A percentile compares a stretch with the other conserved stretches of the same genome.
Evolutionary conservation across 2,329 filamentous ascomycete species (phyloP).

Genomic region (Beauveria australis): DNA sequence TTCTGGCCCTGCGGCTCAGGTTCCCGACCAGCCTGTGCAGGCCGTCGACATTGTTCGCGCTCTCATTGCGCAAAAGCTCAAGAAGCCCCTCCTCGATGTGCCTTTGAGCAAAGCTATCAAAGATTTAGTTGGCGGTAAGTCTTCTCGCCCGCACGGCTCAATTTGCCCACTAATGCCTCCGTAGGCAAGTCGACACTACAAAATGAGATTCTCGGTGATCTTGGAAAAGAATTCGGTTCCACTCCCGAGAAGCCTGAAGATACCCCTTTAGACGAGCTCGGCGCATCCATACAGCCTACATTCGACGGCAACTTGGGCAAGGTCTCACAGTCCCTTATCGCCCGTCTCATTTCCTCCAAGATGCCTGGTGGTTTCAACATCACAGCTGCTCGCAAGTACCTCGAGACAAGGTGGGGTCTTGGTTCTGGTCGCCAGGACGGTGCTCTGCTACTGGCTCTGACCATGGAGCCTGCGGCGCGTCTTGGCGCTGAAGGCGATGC

Average conservation of each 20-base stretch:
- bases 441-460: constrained; percentile 78
- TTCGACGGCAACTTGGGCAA: constrained; percentile 98
- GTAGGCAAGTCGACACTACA: constrained; percentile 95
- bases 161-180: not conserved
- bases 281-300: constrained; percentile 93
- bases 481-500: constrained; percentile 84
- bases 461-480: constrained; percentile 84
- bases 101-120: constrained; percentile 96
- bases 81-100: constrained; percentile 84
- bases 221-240: constrained; percentile 97
- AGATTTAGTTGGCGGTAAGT: constrained; percentile 89
- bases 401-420: constrained; percentile 90
- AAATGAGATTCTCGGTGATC: constrained; percentile 95
- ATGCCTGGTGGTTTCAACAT: constrained; percentile 99
- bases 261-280: constrained; percentile 88
- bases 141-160: not conserved
- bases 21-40: constrained; percentile 78
- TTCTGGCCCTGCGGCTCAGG: constrained; percentile 76
- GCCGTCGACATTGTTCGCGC: constrained; percentile 85
- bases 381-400: constrained; percentile 86
- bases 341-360: constrained; percentile 92
- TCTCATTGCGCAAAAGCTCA: constrained; percentile 92
- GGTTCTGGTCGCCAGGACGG: constrained; percentile 83
- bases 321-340: constrained; percentile 87
- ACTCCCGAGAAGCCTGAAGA: constrained; percentile 98